A percentile compares a stretch with the other conserved stretches of the same genome.
These are phyloP conservation scores for Alternaria gaisen DNA, from an alignment of 2,329 filamentous ascomycete species.

Conservation along the genomic window DNA sequence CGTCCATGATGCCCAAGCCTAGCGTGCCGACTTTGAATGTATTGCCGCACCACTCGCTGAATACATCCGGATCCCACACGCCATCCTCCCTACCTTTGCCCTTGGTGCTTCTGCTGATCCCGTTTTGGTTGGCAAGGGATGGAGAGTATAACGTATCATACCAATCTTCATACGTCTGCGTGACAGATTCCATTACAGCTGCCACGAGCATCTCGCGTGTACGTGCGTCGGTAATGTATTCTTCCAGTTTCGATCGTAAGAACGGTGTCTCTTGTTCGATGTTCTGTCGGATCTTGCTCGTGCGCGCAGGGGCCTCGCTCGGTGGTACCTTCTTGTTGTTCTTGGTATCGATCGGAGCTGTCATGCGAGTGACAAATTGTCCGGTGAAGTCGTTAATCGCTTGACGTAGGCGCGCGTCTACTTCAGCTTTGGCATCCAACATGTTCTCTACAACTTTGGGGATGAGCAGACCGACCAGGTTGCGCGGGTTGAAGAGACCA, in stretches of 20 bases:
- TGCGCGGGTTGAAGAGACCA: constrained; percentile 71
- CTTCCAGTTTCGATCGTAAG: constrained; percentile 65
- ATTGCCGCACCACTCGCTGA: constrained; percentile 68
- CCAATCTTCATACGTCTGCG: constrained; percentile 71
- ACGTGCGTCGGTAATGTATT: constrained; percentile 70
- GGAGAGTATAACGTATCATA: constrained; percentile 61
- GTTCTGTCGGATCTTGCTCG: constrained; percentile 59
- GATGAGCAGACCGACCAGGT: constrained; percentile 68
- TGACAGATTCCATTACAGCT: constrained; percentile 70
- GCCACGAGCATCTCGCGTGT: constrained; percentile 72
- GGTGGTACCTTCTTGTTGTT: constrained; percentile 34
- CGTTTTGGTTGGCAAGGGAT: constrained; percentile 30
- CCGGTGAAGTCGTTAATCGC: constrained; percentile 74
- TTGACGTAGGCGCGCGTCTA: constrained; percentile 68
- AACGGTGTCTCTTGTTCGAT: constrained; percentile 67
- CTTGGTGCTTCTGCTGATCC: constrained; percentile 27
- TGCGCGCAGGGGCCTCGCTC: constrained; percentile 40
- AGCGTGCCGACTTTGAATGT: constrained; percentile 65
- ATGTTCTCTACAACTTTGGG: constrained; percentile 75
- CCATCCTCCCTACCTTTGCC: constrained; percentile 67
- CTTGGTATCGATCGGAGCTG: constrained; percentile 53
- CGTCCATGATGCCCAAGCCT: constrained; percentile 40
- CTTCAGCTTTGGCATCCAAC: constrained; percentile 74
- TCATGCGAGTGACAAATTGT: constrained; percentile 66
- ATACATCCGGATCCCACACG: constrained; percentile 71